Percentiles rank a stretch among this genome's conserved stretches.
phyloP scores from a whole-genome alignment of 208 protist species.

The Trypanosoma platydactyli region DNA sequence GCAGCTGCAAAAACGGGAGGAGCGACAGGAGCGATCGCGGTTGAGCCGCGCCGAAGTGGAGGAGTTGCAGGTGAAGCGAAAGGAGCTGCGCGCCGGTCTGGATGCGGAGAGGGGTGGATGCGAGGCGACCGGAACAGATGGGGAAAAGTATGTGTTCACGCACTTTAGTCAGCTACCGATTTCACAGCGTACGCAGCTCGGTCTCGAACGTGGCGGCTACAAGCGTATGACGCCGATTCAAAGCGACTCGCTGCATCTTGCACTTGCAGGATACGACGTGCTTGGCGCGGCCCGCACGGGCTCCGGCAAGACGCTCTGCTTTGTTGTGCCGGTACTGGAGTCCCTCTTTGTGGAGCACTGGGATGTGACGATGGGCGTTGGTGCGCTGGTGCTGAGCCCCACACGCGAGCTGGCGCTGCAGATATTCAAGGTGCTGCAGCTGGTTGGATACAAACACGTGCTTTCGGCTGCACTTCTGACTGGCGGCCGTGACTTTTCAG shows the following conservation, averaged over 20 bases:
- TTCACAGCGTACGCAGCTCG: constrained; percentile 90
- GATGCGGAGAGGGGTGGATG: constrained; percentile 51
- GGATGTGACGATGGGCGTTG: constrained; percentile 92
- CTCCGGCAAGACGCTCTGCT: constrained; percentile 98
- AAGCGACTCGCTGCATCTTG: constrained; percentile 91
- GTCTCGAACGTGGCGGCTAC: constrained; percentile 91
- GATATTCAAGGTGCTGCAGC: constrained; percentile 98
- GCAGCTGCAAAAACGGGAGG: constrained; percentile 70
- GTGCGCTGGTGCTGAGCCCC: constrained; percentile 97
- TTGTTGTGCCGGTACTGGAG: constrained; percentile 97
- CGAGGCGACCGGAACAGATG: constrained; percentile 33
- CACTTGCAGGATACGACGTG: constrained; percentile 96
- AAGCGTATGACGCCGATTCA: constrained; percentile 97
- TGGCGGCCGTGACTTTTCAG: constrained; percentile 96
- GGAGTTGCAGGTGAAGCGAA: constrained; percentile 34
- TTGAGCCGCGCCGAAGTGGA: constrained; percentile 73
- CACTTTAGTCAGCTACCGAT: constrained; percentile 90
- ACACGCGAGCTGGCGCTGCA: constrained; percentile 98
- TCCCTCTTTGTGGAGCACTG: constrained; percentile 89
- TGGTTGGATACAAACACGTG: constrained; percentile 92
- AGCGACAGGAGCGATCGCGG: constrained; percentile 82
- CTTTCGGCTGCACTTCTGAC: constrained; percentile 97
- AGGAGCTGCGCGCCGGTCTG: constrained; percentile 46
- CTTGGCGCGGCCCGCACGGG: constrained; percentile 98
- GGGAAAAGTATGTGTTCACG: constrained; percentile 4